Conservation (phyloP, 2,329 filamentous ascomycete genomes). For the Dactylellina haptotyla region DNA sequence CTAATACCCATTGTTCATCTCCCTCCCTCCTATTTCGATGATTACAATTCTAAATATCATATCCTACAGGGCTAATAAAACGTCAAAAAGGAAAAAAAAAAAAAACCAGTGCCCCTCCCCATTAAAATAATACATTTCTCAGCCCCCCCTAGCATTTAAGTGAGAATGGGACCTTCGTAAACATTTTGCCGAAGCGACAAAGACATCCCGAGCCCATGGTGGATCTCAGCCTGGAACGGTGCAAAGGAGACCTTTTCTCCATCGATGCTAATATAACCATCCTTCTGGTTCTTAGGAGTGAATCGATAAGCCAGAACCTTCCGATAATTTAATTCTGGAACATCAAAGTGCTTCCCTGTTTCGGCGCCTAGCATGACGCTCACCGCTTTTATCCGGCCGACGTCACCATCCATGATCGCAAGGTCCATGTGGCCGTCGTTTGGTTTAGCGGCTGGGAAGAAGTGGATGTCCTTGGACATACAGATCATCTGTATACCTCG, state of each 20-base stretch:
- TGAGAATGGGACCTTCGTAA: constrained; percentile 68
- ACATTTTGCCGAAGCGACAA: constrained; percentile 76
- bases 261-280: constrained; percentile 92
- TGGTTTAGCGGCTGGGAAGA: constrained; percentile 84
- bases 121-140: neutral
- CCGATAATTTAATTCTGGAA: constrained; percentile 76
- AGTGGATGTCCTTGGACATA: constrained; percentile 86
- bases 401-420: constrained; percentile 79
- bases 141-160: constrained; percentile 1
- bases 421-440: constrained; percentile 88
- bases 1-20: constrained; percentile 25
- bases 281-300: constrained; percentile 74
- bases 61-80: constrained; percentile 30
- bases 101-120: neutral
- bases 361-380: constrained; percentile 77
- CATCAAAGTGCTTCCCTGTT: constrained; percentile 80
- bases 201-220: constrained; percentile 83
- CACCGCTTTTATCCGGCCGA: constrained; percentile 73
- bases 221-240: constrained; percentile 90
- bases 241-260: constrained; percentile 88
- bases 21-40: neutral
- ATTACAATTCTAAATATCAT: constrained; percentile 13
- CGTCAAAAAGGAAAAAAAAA: neutral
- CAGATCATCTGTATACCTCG: constrained; percentile 73
- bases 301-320: constrained; percentile 91